phyloP scores from a whole-genome alignment of 164 flowering plant genomes.

The Kingdonia uniflora region DNA sequence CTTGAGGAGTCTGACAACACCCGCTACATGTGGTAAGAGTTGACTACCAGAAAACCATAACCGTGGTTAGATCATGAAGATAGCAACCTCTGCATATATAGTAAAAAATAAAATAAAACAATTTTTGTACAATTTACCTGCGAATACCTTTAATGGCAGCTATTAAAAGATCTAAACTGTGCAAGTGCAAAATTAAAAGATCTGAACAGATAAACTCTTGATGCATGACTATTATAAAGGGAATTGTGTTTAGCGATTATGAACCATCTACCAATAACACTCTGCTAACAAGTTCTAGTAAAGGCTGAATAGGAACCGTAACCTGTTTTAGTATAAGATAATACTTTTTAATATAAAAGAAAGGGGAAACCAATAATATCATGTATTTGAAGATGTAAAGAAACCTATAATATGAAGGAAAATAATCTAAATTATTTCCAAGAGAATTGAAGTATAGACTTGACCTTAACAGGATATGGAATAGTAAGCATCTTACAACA shows the following conservation, averaged over 20 bases:
- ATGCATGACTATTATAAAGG: slow-evolving; percentile 45
- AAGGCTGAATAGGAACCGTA: slow-evolving; percentile 42
- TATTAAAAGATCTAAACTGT: slow-evolving; percentile 50
- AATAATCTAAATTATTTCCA: no score
- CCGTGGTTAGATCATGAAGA: neutral
- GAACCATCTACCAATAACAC: slow-evolving; percentile 78
- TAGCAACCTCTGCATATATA: no score
- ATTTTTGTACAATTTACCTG: slow-evolving; percentile 31
- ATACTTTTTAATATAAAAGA: no score
- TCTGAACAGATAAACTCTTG: slow-evolving; percentile 60
- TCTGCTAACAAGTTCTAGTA: slow-evolving; percentile 61
- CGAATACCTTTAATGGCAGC: slow-evolving; percentile 50
- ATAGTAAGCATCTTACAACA: slow-evolving; percentile 57
- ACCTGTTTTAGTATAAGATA: slow-evolving; percentile 29
- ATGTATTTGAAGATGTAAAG: no score
- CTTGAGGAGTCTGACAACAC: slow-evolving; percentile 38
- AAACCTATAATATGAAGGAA: no score
- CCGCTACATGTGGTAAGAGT: slow-evolving; percentile 68
- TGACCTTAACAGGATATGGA: slow-evolving; percentile 69
- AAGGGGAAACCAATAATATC: no score
- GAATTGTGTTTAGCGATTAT: slow-evolving; percentile 23
- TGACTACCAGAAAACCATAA: slow-evolving; percentile 43
- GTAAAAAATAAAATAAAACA: no score
- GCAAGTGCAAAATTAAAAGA: slow-evolving; percentile 65
- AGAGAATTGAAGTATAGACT: no score